A percentile compares a stretch with the other conserved stretches of the same genome.
phyloP scores from a whole-genome alignment of 176 grass and related monocot species.

The barley (Hordeum vulgare) region MorexV3_pseudomolecules_assembly NC_058520.1:534536558-534537057 shows the following conservation, averaged over 20 bases:
- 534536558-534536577: conserved; percentile 1
- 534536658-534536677: neutral
- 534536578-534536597: neutral
- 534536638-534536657: neutral
- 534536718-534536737: conserved; percentile 7
- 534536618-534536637: neutral
- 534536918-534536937: conserved; percentile 8
- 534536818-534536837: conserved; percentile 24
- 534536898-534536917: conserved; percentile 7
- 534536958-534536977: conserved; percentile 87
- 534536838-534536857: neutral
- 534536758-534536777: neutral
- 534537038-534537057: conserved; percentile 26
- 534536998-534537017: conserved; percentile 30
- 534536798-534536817: neutral
- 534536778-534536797: conserved; percentile 7
- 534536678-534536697: neutral
- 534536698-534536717: conserved; percentile 7
- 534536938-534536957: conserved; percentile 84
- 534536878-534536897: neutral
- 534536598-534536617: neutral
- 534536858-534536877: conserved; percentile 3
- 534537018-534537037: conserved; percentile 13
- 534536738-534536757: neutral
- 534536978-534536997: conserved; percentile 87